Evolutionary conservation across 768 basidiomycete species (phyloP), one percentile per base, ranked within the genome.

Genomic region (Boletus tomentosulus): DNA sequence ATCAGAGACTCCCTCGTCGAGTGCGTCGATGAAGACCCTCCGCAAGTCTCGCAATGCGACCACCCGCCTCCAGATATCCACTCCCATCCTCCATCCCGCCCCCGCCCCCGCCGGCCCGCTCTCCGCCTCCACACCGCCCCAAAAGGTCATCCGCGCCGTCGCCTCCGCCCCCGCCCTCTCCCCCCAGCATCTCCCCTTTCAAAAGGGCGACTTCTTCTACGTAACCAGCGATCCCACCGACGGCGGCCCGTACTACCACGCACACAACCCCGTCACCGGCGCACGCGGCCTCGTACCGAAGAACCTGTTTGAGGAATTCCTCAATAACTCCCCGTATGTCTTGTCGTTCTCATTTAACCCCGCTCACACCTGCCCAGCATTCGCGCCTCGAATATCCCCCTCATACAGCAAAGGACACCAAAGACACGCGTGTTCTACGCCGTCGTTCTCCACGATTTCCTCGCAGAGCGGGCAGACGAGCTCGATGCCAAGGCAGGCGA

Each of bases 131-230:
- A 12, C 41, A 12, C 41, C 41, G 4, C 94, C 97, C 3, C 90
- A 95, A 73, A 96, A 94, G 69, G 95, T 98, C 68, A 96, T 99
- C 61, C 88, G 90, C 54, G 95, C 96, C 3, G 74, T 88, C 58
- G 71, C 78, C 10, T 62, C 76, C 2, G 84, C 92, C 73, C 73
- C 78, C 45, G 82, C 91, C 3, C 76, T 80, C 54, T 80, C 83
- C 0, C 92, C 94, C 2, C 86, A 91, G 66, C 86, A 98, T 61
- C 84, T 99, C 41, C 82, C 89, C 30, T 98, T 98, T 70, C 76
- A 82, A 59, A 89, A 89, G 73, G 97, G 97, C 58, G 97, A 99
- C 74, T 97, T 98, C 74, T 98, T 98, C 78, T 90, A 98, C 72
- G 96, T 98, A 47, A 78, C 92, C 34, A 83, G 82, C 54, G 93